A percentile compares a stretch with the other conserved stretches of the same genome.
Evolutionary conservation across 345 rosid genomes (phyloP).

Genomic region (Eucalyptus victrix): DNA sequence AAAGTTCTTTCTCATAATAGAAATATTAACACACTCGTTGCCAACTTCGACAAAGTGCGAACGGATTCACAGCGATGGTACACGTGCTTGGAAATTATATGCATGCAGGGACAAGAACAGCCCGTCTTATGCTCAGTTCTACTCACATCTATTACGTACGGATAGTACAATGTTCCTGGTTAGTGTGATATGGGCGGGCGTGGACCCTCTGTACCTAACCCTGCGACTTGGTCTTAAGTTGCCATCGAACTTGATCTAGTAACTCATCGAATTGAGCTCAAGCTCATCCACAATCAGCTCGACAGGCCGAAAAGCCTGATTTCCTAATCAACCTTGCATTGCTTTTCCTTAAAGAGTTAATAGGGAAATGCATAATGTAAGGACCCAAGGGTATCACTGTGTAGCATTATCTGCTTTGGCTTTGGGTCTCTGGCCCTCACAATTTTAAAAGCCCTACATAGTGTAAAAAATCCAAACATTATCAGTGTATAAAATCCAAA

Average conservation of each 20-base stretch:
- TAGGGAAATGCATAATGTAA: too few relatives aligned
- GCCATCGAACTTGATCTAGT: background rate
- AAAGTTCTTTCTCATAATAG: fast-evolving
- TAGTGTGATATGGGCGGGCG: too few relatives aligned
- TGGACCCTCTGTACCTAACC: background rate
- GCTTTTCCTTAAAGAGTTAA: background rate
- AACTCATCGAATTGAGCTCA: background rate
- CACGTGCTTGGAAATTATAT: background rate
- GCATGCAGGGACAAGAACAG: background rate
- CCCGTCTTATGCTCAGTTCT: background rate
- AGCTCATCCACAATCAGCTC: background rate
- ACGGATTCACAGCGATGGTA: fast-evolving
- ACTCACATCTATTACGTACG: fast-evolving
- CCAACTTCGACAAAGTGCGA: background rate
- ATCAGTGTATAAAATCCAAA: too few relatives aligned
- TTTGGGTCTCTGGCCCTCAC: fast-evolving
- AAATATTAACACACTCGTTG: fast-evolving
- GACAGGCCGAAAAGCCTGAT: background rate
- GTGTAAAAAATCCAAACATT: fast-evolving
- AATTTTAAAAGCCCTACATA: fast-evolving
- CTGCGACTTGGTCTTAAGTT: background rate
- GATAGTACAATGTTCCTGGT: too few relatives aligned
- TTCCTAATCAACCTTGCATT: fast-evolving
- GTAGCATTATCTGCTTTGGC: too few relatives aligned
- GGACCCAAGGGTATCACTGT: too few relatives aligned